These are phyloP conservation scores for Anisodus acutangulus DNA, from an alignment of 257 asterid species.

Conservation along the genomic window DNA sequence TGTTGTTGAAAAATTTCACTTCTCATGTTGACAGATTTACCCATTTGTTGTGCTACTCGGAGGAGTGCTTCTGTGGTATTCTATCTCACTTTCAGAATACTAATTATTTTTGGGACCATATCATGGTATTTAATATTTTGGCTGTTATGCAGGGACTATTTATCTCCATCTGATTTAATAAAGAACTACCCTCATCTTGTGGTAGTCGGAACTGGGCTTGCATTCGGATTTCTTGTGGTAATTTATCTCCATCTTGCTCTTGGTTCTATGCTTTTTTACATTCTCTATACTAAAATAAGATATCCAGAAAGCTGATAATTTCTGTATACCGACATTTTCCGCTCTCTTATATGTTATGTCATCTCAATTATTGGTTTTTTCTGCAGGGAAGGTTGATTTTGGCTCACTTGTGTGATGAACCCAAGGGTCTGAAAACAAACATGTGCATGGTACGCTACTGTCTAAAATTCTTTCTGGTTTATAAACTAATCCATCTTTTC, in stretches of 20 bases:
- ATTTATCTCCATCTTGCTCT: slow-evolving; percentile 32
- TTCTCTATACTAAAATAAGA: not conserved
- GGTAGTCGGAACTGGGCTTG: slow-evolving; percentile 80
- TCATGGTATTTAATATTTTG: slow-evolving; percentile 11
- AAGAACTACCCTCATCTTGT: slow-evolving; percentile 68
- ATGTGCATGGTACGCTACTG: slow-evolving; percentile 85
- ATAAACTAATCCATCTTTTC: not conserved
- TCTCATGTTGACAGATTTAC: slow-evolving; percentile 63
- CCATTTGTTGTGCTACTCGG: slow-evolving; percentile 77
- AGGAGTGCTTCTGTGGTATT: slow-evolving; percentile 78
- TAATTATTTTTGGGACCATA: not conserved
- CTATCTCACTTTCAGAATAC: slow-evolving; percentile 35
- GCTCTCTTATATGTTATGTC: not conserved
- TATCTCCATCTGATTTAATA: slow-evolving; percentile 79
- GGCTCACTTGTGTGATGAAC: slow-evolving; percentile 93
- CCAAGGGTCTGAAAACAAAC: slow-evolving; percentile 93
- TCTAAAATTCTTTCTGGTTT: not conserved
- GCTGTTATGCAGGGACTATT: slow-evolving; percentile 64
- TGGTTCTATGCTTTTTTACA: not conserved
- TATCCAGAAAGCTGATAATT: not conserved
- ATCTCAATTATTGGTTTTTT: slow-evolving; percentile 27
- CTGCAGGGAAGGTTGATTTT: slow-evolving; percentile 94
- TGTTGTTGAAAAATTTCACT: slow-evolving; percentile 26
- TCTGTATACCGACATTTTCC: not conserved
- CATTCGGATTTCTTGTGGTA: slow-evolving; percentile 98